Percentiles rank a stretch among this genome's conserved stretches.
Conservation (phyloP, 257 asterid species). For the Solanum piurae region DNA sequence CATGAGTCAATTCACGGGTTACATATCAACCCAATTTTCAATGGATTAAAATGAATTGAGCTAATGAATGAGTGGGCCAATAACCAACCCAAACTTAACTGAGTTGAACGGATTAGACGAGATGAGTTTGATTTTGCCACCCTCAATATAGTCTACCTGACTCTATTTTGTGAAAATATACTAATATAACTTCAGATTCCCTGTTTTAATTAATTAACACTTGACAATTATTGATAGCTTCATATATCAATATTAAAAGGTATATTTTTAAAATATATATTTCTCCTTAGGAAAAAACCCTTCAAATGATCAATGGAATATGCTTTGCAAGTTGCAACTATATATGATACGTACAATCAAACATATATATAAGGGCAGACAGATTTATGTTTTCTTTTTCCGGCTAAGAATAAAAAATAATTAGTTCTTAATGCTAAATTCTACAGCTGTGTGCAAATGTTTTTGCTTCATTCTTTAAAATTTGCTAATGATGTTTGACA, state of each 20-base stretch:
- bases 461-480: neutral
- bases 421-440: neutral
- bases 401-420: neutral
- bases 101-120: no score
- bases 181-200: neutral
- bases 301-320: no score
- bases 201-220: neutral
- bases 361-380: neutral
- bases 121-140: no score
- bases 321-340: no score
- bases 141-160: neutral
- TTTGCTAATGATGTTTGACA: neutral
- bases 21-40: no score
- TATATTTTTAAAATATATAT: neutral
- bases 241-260: neutral
- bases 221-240: neutral
- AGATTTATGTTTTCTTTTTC: neutral
- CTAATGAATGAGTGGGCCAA: no score
- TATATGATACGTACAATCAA: no score
- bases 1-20: no score
- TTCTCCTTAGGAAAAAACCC: no score
- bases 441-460: neutral
- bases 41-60: no score
- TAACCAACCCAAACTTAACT: no score
- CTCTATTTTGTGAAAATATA: neutral